Evolutionary conservation across 129 eudicot genomes (phyloP), one percentile per base, ranked within the genome.

Genomic region (Flaveria ramosissima): DNA sequence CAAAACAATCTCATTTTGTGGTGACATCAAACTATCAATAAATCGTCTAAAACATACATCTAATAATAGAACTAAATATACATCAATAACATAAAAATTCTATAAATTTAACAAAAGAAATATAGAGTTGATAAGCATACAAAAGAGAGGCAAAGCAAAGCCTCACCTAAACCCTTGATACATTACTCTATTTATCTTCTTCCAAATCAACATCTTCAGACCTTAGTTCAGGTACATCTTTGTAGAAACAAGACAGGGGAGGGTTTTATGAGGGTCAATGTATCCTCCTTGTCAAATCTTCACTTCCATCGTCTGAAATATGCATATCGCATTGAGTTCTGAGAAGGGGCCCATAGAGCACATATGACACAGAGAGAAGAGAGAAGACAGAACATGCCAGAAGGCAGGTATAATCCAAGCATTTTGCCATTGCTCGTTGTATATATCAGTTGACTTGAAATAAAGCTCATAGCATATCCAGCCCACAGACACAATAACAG

Each of bases 401-500:
- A 95, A 92, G 76, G 97, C 99, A 72, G 99, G 97, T 70, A 95
- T 92, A 75, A 95, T 89, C 99, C 99, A 95, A 46, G 97, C 99
- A 80, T 89, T 92, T 81, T 85, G 93, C 99, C 99, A 95, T 61
- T 75, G 97, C 86, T 95, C 97, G 64, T 95, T 95, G 89, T 87
- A 95, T 67, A 80, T 84, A 78, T 95, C 99, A 53, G 87, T 88
- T 48, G 96, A 89, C 86, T 95, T 95, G 78, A 86, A 92, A 82
- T 95, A 92, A 8, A 95, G 89, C 99, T 95, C 99, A n/a, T 89
- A 95, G 81, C 92, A 92, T 83, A 89, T 89, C 99, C 99, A 95
- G 65, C 97, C 99, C 67, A 92, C 92, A 0, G 99, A 95, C 74
- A 95, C 96, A 63, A 95, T 80, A 76, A 95, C 99, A 72, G 99